Evolutionary conservation across 495 filamentous ascomycete genomes (phyloP), one percentile per base, ranked within the genome.

Genomic region (Podospora australis): DNA sequence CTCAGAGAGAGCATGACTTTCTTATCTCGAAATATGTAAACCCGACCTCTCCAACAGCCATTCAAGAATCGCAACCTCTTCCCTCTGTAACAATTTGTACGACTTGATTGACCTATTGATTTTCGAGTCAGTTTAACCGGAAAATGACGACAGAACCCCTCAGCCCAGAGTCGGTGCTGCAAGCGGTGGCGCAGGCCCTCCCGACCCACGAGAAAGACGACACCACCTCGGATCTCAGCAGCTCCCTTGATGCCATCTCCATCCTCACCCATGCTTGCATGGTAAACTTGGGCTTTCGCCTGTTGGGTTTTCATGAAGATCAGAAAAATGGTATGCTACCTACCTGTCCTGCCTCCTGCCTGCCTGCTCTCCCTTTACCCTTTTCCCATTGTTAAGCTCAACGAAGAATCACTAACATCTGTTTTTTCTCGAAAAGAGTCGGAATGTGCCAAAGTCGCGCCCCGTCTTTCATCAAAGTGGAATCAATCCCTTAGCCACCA

Each of bases 181-280:
- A 70, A 48, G 60, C 59, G 53, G 86, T 86, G 78, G 74, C 77
- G 35, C 66, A 76, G 14, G 80, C 78, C 36, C 58, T 79, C 42
- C 70, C 77, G 22, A 72, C 75, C 60, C 62, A 81, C 70, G 40
- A 62, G 34, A 63, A 69, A 57, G 59, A 60, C 59, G 64, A 70
- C 64, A 60, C 77, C 60, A 63, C 76, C 4, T 77, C 75, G 10
- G 75, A 82, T 49, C 69, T 97, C 46, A 86, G 83, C 54, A 84
- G 78, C 58, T 74, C 86, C 2, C 86, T 85, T 65, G 94, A 97
- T 68, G 88, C 87, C 34, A 69, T 95, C 50, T 88, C 89, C 8
- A 78, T 97, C 30, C 82, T 92, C 55, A 73, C 79, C 32, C 91
- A 98, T 63, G 88, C 87, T 22, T 86, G 82, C 58, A 86, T 97